Conservation (phyloP, 2,329 filamentous ascomycete genomes). For the Mycogone perniciosa region DNA sequence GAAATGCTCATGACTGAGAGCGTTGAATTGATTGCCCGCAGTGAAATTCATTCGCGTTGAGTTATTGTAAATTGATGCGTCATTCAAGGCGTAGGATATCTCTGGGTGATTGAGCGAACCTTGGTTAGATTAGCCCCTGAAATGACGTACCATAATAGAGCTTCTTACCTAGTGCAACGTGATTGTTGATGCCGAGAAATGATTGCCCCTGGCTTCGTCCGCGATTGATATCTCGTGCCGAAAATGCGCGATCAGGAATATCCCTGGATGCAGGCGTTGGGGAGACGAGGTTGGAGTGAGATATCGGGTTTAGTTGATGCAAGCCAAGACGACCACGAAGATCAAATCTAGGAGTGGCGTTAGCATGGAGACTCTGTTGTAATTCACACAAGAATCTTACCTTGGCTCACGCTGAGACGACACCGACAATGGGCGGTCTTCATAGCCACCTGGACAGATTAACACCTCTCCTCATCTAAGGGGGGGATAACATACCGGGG, state of each 20-base stretch:
- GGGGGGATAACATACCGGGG: conserved; percentile 19
- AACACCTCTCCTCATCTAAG: conserved; percentile 9
- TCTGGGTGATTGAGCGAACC: conserved; percentile 24
- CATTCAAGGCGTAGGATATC: conserved; percentile 24
- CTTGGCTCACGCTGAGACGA: conserved; percentile 20
- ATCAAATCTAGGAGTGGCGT: conserved; percentile 23
- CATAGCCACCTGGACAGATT: conserved; percentile 20
- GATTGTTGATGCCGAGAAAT: conserved; percentile 9
- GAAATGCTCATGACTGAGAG: conserved; percentile 22
- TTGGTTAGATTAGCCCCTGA: conserved; percentile 8
- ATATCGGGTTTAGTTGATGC: conserved; percentile 30
- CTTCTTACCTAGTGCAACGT: conserved; percentile 14
- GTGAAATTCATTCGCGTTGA: conserved; percentile 25
- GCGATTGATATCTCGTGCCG: conserved; percentile 19
- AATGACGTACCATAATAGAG: conserved; percentile 6
- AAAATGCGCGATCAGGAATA: conserved; percentile 20
- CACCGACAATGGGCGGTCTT: conserved; percentile 18
- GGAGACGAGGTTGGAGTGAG: conserved; percentile 34
- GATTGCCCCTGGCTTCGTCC: conserved; percentile 15
- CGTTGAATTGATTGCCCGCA: conserved; percentile 18
- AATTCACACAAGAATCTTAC: conserved; percentile 12
- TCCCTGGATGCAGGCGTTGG: conserved; percentile 28
- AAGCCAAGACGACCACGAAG: conserved; percentile 28
- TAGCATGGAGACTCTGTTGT: background rate
- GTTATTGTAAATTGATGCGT: conserved; percentile 26